phyloP scores from a whole-genome alignment of 2,329 filamentous ascomycete genomes.

The Neoscytalidium dimidiatum region DNA sequence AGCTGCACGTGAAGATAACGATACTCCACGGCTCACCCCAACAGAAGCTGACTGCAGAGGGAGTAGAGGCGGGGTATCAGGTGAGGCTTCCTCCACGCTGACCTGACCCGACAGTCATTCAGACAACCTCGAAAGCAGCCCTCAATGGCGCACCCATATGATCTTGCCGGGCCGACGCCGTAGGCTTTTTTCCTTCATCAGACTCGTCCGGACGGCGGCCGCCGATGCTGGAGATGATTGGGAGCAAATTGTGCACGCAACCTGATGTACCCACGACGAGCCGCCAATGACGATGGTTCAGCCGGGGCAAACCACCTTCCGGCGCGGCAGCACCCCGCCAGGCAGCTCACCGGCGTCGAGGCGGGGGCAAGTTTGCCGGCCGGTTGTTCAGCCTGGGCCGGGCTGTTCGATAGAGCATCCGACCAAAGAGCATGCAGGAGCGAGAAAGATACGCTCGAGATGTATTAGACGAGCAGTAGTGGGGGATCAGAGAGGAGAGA shows the following conservation, averaged over 20 bases:
- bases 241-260: neutral
- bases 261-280: neutral
- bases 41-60: neutral
- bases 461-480: no score
- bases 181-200: neutral
- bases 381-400: no score
- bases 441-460: no score
- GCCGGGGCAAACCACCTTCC: neutral
- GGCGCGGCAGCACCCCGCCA: neutral
- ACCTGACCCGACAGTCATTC: constrained; percentile 1
- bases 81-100: constrained; percentile 1
- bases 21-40: neutral
- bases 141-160: neutral
- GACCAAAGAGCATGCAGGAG: no score
- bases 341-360: neutral
- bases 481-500: no score
- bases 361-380: no score
- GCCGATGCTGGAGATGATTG: neutral
- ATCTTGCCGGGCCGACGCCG: no score
- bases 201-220: neutral
- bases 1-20: constrained; percentile 4
- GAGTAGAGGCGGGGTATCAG: constrained; percentile 2
- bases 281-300: neutral
- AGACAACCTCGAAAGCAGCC: no score
- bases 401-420: no score